These are phyloP conservation scores for Spergularia azorica DNA, from an alignment of 179 eudicot genomes.

Conservation along the genomic window DNA sequence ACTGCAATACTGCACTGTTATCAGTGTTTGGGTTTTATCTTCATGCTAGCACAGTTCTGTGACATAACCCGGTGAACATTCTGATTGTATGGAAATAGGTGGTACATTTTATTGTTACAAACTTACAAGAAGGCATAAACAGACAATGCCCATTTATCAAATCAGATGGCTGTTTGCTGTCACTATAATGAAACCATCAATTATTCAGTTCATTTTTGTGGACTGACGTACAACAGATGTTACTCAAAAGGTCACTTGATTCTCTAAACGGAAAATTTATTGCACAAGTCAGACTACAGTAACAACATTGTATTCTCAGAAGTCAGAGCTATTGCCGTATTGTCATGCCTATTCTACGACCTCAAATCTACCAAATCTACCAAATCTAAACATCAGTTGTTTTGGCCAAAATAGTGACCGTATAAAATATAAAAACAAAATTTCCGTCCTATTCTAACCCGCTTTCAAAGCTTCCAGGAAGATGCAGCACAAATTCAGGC, in stretches of 20 bases:
- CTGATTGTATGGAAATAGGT: conserved; percentile 2
- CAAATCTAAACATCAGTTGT: conserved; percentile 20
- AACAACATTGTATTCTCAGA: conserved; percentile 6
- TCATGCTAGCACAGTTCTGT: neutral
- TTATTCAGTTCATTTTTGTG: neutral
- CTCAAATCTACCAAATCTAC: conserved; percentile 26
- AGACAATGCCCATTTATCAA: neutral
- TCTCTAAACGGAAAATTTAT: conserved; percentile 12
- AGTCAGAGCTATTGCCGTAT: neutral
- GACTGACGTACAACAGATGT: too few species aligned
- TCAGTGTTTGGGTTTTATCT: neutral
- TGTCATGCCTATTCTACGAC: conserved; percentile 18
- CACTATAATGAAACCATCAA: neutral
- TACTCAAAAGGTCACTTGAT: too few species aligned
- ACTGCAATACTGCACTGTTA: neutral
- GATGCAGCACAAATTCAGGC: neutral
- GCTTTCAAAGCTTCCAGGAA: conserved; percentile 10
- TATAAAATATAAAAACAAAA: neutral
- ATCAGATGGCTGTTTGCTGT: neutral
- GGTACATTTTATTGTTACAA: too few species aligned
- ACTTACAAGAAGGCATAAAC: too few species aligned
- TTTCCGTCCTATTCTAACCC: neutral
- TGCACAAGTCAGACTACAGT: conserved; percentile 3
- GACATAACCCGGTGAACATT: conserved; percentile 8
- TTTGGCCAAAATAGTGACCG: conserved; percentile 23